Percentiles rank a stretch among this genome's conserved stretches.
Evolutionary conservation across 148 eudicot species (phyloP).

Genomic region (Amaranthus palmeri): DNA sequence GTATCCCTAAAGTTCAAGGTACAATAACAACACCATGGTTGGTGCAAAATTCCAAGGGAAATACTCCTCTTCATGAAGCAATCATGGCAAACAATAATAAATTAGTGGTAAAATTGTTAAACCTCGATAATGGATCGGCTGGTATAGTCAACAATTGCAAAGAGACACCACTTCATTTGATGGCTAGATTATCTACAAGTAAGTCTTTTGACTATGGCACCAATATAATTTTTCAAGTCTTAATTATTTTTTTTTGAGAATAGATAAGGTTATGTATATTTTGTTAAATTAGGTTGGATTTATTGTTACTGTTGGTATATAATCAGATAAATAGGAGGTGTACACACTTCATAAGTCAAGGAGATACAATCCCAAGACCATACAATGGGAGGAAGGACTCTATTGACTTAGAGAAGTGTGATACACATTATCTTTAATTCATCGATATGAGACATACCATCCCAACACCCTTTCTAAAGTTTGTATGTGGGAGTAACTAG

Average conservation of each 20-base stretch:
- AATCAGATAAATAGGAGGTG: too few species aligned
- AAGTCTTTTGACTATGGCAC: background rate
- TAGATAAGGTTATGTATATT: too few species aligned
- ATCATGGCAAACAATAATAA: background rate
- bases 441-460: too few species aligned
- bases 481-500: too few species aligned
- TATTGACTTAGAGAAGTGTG: too few species aligned
- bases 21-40: background rate
- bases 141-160: background rate
- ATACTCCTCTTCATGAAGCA: conserved; percentile 11
- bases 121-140: background rate
- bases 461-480: too few species aligned
- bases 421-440: too few species aligned
- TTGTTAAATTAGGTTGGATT: too few species aligned
- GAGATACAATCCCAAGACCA: too few species aligned
- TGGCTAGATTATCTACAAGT: background rate
- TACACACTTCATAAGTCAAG: too few species aligned
- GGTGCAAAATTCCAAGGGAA: background rate
- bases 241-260: background rate
- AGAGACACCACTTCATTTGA: background rate
- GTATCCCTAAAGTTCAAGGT: background rate
- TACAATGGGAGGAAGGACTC: too few species aligned
- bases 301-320: too few species aligned
- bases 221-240: background rate
- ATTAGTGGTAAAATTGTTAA: background rate